Evolutionary conservation across 208 protist species (phyloP).

Genomic region (Leishmania guyanensis): DNA sequence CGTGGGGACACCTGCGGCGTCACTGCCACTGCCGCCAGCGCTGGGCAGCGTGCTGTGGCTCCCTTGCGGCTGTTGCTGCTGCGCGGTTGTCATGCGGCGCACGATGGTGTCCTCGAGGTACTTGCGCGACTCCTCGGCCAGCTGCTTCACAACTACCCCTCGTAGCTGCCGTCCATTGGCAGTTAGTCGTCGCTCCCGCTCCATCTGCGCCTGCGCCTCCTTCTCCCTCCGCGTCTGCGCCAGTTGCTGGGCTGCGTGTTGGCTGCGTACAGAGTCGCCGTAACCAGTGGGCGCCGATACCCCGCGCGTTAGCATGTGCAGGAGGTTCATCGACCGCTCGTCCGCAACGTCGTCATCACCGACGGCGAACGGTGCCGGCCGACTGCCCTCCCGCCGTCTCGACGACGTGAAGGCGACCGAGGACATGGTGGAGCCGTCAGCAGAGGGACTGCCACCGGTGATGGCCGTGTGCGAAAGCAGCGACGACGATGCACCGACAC

Average conservation of each 20-base stretch:
- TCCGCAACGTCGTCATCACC: conserved; percentile 12
- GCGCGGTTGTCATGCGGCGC: conserved; percentile 54
- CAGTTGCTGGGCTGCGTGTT: conserved; percentile 43
- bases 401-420: conserved; percentile 28
- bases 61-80: conserved; percentile 22
- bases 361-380: conserved; percentile 22
- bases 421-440: conserved; percentile 11
- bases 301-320: conserved; percentile 74
- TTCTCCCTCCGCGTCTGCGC: conserved; percentile 15
- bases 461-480: neutral
- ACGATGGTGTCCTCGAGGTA: conserved; percentile 78
- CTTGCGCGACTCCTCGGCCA: conserved; percentile 67
- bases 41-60: neutral
- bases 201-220: conserved; percentile 17
- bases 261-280: conserved; percentile 39
- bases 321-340: conserved; percentile 45
- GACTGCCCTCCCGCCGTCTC: conserved; percentile 11
- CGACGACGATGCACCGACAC: neutral
- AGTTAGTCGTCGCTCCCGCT: conserved; percentile 28
- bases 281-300: conserved; percentile 62
- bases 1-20: neutral
- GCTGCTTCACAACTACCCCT: conserved; percentile 49
- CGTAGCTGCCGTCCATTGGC: conserved; percentile 40
- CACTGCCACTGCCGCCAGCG: neutral
- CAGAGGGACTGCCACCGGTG: neutral